Evolutionary conservation across 768 basidiomycete genomes (phyloP).

Genomic region (Cantharellus cinnabarinus): DNA sequence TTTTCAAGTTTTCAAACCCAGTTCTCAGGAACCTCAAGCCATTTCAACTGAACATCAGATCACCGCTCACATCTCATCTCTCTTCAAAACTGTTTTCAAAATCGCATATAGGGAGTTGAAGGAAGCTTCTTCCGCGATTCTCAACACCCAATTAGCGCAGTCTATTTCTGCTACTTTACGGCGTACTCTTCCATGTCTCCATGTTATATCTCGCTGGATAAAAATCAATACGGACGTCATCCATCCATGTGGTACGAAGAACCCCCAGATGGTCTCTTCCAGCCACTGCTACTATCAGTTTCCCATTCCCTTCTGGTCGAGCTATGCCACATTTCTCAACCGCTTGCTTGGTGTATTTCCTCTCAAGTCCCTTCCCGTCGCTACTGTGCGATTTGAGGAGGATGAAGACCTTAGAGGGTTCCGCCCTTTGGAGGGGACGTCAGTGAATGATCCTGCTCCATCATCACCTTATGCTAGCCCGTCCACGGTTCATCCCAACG

Average conservation of each 20-base stretch:
- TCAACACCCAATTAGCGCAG: constrained; percentile 35
- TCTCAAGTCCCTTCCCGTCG: constrained; percentile 30
- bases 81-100: constrained; percentile 35
- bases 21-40: constrained; percentile 14
- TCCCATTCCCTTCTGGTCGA: constrained; percentile 63
- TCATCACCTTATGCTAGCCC: constrained; percentile 1
- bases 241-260: constrained; percentile 8
- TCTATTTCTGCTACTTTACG: constrained; percentile 73
- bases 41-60: background rate
- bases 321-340: constrained; percentile 45
- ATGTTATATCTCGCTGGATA: constrained; percentile 82
- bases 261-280: background rate
- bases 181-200: constrained; percentile 65
- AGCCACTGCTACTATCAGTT: constrained; percentile 20
- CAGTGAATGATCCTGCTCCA: background rate
- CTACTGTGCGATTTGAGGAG: constrained; percentile 58
- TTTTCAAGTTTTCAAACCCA: constrained; percentile 19
- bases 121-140: constrained; percentile 20
- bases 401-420: constrained; percentile 80
- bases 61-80: constrained; percentile 13
- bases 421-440: constrained; percentile 37
- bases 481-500: constrained; percentile 59
- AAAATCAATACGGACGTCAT: constrained; percentile 33
- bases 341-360: constrained; percentile 53
- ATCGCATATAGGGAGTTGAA: constrained; percentile 40